Base-by-base conservation (phyloP, 1,284 basidiomycete genomes). In the Abortiporus biennis region DNA sequence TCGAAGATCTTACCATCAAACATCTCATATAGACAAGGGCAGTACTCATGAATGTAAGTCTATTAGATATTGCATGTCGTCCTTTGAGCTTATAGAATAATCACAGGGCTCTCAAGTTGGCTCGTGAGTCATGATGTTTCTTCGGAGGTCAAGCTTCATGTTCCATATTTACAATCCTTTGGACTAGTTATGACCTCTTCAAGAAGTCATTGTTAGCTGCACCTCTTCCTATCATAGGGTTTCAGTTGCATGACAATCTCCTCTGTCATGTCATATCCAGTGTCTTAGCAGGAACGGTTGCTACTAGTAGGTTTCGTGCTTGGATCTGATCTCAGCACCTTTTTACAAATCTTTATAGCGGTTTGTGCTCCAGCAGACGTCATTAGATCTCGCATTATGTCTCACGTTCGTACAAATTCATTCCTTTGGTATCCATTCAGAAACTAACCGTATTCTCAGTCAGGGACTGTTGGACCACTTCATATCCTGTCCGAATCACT, bases 291-390 rank as follows among this genome's bases (percentile, higher is more conserved):
- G 91, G 89, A 12, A 86, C 88, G n/a, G 77, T 92, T 44, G 90
- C 90, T 16, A 93, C 91, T 6, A 92, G 84, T 87, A 46, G 78
- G 68, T 42, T 15, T 41, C 5, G 22, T 35, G 25, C 25, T 33
- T 13, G 24, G 11, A 27, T 47, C 29, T 31, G 25, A 16, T 34
- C 22, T 42, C 29, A 17, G 21, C 16, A 30, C 35, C 44, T 37
- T 37, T 11, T 21, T 37, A 20, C 42, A 50, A 27, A 56, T 46
- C 44, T 31, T 39, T 22, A 43, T 46, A 87, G 85, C 92, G 38
- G 80, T 94, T 19, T 92, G 88, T 55, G 88, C 90, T 9, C 92
- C 92, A 6, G 88, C 83, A 11, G 92, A 95, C 55, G 91, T 94
- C 15, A 68, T 95, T 54, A 78, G 86, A 54, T 85, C 85, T 16